A percentile compares a stretch with the other conserved stretches of the same genome.
Evolutionary conservation across 176 grass and related monocot genomes (phyloP).

Genomic region (Thinopyrum elongatum): DNA sequence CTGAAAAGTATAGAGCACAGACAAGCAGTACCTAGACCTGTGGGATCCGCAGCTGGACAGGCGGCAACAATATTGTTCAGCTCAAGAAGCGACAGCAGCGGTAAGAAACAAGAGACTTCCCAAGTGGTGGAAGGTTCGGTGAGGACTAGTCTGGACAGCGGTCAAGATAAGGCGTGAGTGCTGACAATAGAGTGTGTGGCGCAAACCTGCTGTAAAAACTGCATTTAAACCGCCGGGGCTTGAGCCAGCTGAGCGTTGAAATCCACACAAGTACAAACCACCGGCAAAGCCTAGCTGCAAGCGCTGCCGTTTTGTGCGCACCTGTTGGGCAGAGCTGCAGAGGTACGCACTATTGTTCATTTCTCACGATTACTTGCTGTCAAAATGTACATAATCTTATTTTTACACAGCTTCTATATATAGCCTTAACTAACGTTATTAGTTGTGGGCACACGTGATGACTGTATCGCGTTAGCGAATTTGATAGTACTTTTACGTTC

Average conservation of each 20-base stretch:
- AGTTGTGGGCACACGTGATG: background rate
- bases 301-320: background rate
- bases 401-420: background rate
- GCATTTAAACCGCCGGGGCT: background rate
- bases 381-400: background rate
- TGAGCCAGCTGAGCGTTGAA: background rate
- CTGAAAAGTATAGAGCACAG: no score
- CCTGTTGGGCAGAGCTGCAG: background rate
- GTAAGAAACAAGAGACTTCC: no score
- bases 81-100: no score
- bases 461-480: background rate
- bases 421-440: background rate
- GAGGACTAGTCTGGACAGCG: no score
- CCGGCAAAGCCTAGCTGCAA: background rate
- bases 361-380: background rate
- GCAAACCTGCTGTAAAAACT: background rate
- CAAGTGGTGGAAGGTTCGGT: no score
- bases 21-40: no score
- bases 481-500: no score
- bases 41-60: no score
- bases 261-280: background rate
- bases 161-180: background rate
- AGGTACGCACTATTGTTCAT: background rate
- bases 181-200: background rate
- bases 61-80: no score